Conservation (phyloP, 805 yeast species). For the Zygoascus flipseniorum region DNA sequence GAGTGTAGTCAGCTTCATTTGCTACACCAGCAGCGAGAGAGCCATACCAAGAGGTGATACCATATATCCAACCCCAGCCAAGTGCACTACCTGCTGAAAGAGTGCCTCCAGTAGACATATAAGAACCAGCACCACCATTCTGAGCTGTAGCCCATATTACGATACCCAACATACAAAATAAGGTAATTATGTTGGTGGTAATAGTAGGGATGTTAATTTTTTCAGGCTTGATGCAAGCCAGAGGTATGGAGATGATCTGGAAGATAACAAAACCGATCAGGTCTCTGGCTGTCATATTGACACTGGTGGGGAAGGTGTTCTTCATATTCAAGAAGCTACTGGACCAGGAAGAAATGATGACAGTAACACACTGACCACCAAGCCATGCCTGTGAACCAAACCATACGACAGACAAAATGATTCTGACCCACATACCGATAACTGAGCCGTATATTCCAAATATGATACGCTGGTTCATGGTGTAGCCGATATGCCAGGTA, state of each 20-base stretch:
- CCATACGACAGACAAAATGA: conserved; percentile 39
- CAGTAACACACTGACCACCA: conserved; percentile 37
- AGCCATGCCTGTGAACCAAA: conserved; percentile 38
- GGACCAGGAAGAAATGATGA: conserved; percentile 33
- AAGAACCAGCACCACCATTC: conserved; percentile 17
- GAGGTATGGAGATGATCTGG: conserved; percentile 36
- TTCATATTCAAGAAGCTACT: conserved; percentile 31
- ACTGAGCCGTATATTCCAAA: conserved; percentile 41
- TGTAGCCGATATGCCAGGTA: conserved; percentile 37
- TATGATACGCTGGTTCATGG: conserved; percentile 36
- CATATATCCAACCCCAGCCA: conserved; percentile 11
- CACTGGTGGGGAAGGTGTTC: conserved; percentile 35
- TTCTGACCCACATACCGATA: conserved; percentile 25
- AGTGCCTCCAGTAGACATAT: conserved; percentile 33
- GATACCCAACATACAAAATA: conserved; percentile 25
- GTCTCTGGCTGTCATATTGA: conserved; percentile 26
- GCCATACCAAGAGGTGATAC: conserved; percentile 36
- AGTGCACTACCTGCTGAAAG: background rate
- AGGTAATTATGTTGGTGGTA: conserved; percentile 30
- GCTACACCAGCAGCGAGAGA: conserved; percentile 32
- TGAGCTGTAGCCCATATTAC: conserved; percentile 16
- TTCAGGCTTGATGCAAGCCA: conserved; percentile 26
- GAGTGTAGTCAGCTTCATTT: conserved; percentile 37
- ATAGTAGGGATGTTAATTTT: conserved; percentile 30
- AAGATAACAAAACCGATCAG: conserved; percentile 38